A percentile compares a stretch with the other conserved stretches of the same genome.
phyloP scores from a whole-genome alignment of 2,329 filamentous ascomycete genomes.

The Paramyrothecium roridum region DNA sequence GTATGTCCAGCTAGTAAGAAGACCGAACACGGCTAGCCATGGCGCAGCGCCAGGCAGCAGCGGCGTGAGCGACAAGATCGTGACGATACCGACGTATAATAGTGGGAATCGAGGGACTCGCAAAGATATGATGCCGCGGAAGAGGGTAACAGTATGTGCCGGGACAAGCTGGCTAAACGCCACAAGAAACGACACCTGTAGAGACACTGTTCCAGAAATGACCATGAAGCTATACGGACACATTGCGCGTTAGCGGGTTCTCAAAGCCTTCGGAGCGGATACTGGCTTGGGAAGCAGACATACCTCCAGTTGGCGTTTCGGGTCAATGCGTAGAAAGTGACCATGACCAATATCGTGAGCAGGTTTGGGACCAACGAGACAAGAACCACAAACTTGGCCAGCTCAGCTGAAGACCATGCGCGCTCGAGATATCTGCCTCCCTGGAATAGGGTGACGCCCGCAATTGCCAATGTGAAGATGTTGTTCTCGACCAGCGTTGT shows the following conservation, averaged over 20 bases:
- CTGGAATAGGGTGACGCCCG: slow-evolving; percentile 78
- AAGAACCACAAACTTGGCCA: slow-evolving; percentile 84
- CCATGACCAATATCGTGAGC: slow-evolving; percentile 68
- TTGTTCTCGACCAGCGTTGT: slow-evolving; percentile 91
- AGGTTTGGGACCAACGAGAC: slow-evolving; percentile 78
- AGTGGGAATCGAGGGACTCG: slow-evolving; percentile 73
- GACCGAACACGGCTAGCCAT: slow-evolving; percentile 75
- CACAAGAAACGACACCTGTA: slow-evolving; percentile 92
- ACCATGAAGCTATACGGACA: slow-evolving; percentile 60
- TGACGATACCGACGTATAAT: slow-evolving; percentile 71
- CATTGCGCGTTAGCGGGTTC: background rate
- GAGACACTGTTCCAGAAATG: slow-evolving; percentile 82
- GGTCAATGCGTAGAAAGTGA: slow-evolving; percentile 70
- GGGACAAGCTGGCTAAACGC: slow-evolving; percentile 97
- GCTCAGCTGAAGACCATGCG: slow-evolving; percentile 89
- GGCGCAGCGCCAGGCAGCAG: slow-evolving; percentile 68
- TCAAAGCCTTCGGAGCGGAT: too few species aligned
- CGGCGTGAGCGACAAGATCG: slow-evolving; percentile 58
- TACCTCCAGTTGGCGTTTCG: slow-evolving; percentile 67
- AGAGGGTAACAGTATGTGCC: slow-evolving; percentile 92
- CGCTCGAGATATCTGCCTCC: slow-evolving; percentile 93
- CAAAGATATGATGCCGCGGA: slow-evolving; percentile 83
- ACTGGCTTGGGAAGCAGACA: slow-evolving; percentile 26
- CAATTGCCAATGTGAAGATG: slow-evolving; percentile 78
- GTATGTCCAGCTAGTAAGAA: slow-evolving; percentile 90